Conservation (phyloP, 306 rosid species). For the Citrullus amarus region DNA sequence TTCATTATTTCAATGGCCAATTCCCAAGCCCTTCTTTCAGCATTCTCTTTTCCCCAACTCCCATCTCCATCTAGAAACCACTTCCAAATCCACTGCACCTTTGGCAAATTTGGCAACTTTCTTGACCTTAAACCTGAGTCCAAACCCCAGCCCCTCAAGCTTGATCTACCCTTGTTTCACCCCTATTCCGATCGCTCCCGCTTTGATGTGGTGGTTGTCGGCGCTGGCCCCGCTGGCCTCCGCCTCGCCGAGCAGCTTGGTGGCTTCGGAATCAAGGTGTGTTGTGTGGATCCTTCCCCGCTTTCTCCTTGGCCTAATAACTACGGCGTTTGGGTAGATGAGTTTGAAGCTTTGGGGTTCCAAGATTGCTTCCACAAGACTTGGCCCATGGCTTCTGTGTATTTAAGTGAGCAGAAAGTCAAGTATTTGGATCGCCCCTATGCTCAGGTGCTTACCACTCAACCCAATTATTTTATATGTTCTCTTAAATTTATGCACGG, state of each 20-base stretch:
- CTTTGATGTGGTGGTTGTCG: slow-evolving; percentile 52
- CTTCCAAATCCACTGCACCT: slow-evolving; percentile 14
- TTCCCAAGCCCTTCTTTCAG: slow-evolving; percentile 14
- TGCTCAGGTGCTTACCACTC: slow-evolving; percentile 26
- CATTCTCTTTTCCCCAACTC: slow-evolving; percentile 18
- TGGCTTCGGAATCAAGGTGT: slow-evolving; percentile 52
- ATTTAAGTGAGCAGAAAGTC: slow-evolving; percentile 31
- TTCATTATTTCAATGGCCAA: slow-evolving; percentile 23
- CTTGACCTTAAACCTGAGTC: slow-evolving; percentile 46
- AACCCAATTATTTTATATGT: too few relatives aligned
- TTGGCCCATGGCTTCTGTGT: slow-evolving; percentile 59
- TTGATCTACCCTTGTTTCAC: slow-evolving; percentile 47
- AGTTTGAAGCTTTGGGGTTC: slow-evolving; percentile 49
- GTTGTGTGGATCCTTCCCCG: slow-evolving; percentile 76
- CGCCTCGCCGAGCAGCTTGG: slow-evolving; percentile 67
- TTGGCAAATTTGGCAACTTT: slow-evolving; percentile 42
- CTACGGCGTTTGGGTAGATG: slow-evolving; percentile 82
- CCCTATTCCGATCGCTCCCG: slow-evolving; percentile 21
- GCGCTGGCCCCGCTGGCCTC: slow-evolving; percentile 75
- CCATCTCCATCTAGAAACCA: slow-evolving; percentile 9
- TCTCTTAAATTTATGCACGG: too few relatives aligned
- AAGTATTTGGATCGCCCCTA: slow-evolving; percentile 59
- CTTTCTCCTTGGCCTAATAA: slow-evolving; percentile 77
- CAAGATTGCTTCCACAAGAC: slow-evolving; percentile 58
- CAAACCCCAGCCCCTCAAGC: slow-evolving; percentile 23